Percentiles rank a stretch among this genome's conserved stretches.
Conservation (phyloP, 768 basidiomycete genomes). For the Panus rudis region DNA sequence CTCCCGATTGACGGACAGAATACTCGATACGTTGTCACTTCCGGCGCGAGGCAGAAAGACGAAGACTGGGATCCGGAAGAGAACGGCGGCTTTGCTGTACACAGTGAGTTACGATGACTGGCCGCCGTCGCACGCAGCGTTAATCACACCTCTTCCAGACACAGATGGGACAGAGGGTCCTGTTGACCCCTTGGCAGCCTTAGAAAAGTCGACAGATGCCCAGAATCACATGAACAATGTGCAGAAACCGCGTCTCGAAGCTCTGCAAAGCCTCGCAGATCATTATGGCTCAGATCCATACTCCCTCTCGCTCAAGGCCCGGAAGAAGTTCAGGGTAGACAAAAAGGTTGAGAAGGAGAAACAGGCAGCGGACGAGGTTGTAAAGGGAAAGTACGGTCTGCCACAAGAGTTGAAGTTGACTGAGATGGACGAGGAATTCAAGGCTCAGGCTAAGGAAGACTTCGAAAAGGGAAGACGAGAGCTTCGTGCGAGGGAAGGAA, state of each 20-base stretch:
- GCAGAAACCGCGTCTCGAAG: constrained; percentile 74
- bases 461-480: constrained; percentile 52
- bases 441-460: constrained; percentile 53
- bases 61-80: constrained; percentile 97
- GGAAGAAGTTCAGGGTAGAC: constrained; percentile 79
- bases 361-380: constrained; percentile 56
- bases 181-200: constrained; percentile 78
- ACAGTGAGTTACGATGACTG: constrained; percentile 43
- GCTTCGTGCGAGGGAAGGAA: constrained; percentile 30
- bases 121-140: not conserved
- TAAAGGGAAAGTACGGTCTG: constrained; percentile 74
- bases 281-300: constrained; percentile 86
- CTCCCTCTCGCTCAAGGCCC: constrained; percentile 59
- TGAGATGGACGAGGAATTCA: constrained; percentile 54
- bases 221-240: constrained; percentile 67
- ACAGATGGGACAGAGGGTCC: constrained; percentile 57
- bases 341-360: constrained; percentile 76
- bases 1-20: constrained; percentile 51
- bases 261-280: constrained; percentile 70
- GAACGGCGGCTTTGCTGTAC: constrained; percentile 86
- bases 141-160: no score
- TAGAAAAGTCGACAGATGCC: constrained; percentile 84
- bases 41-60: constrained; percentile 90
- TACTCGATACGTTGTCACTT: constrained; percentile 86
- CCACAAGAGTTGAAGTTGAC: constrained; percentile 61